Conservation (phyloP, 2,329 filamentous ascomycete species). For the Colletotrichum tropicale region DNA sequence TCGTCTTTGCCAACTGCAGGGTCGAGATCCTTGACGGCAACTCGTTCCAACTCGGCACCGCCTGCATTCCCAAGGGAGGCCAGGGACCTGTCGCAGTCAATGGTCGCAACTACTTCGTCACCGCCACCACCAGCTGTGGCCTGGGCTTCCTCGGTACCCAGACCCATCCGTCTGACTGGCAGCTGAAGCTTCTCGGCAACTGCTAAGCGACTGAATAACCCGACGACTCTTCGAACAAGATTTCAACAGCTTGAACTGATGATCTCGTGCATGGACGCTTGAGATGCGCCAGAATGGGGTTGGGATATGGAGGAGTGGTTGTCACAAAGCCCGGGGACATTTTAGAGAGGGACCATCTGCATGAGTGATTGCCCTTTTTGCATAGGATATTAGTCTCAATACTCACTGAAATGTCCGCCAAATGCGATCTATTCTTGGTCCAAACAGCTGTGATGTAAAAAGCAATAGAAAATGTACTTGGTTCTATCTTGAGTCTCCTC, state of each 20-base stretch:
- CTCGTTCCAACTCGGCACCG: neutral
- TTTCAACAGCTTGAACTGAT: neutral
- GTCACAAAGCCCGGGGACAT: neutral
- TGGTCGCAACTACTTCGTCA: neutral
- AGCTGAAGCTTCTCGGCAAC: neutral
- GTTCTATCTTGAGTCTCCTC: neutral
- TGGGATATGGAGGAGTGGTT: neutral
- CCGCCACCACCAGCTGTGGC: neutral
- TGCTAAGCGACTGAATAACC: neutral
- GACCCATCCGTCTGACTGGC: neutral
- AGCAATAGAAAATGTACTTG: neutral
- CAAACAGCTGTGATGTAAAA: neutral
- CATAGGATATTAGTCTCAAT: neutral
- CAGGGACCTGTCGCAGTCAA: neutral
- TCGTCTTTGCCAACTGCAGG: neutral
- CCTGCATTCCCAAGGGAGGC: neutral
- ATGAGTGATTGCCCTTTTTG: rapidly evolving
- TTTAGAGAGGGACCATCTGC: rapidly evolving
- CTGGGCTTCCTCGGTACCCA: neutral
- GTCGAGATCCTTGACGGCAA: neutral
- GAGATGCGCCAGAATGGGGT: neutral
- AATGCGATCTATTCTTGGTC: no score
- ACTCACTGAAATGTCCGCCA: neutral
- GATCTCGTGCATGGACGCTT: neutral
- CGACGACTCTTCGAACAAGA: neutral